A percentile compares a stretch with the other conserved stretches of the same genome.
These are phyloP conservation scores for Calonectria hawksworthii DNA, from an alignment of 2,329 filamentous ascomycete species.

Conservation along the genomic window DNA sequence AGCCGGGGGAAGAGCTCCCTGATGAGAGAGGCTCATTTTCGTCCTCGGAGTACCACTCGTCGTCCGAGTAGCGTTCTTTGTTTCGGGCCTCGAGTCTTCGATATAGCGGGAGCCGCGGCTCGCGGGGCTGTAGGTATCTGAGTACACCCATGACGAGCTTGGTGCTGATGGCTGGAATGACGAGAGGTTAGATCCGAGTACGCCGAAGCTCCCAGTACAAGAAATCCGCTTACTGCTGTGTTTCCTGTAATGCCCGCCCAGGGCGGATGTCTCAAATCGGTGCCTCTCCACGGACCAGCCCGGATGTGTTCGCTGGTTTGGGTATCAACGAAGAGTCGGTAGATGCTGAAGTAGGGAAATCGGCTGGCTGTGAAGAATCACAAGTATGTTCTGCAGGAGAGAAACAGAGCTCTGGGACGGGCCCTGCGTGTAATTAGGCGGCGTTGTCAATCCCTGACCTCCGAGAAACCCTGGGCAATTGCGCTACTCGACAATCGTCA, in stretches of 20 bases:
- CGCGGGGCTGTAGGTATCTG: constrained; percentile 62
- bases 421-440: constrained; percentile 1
- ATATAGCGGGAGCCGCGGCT: constrained; percentile 66
- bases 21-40: constrained; percentile 56
- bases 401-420: not conserved
- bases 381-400: constrained; percentile 2
- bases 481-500: constrained; percentile 27
- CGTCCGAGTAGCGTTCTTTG: constrained; percentile 66
- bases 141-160: constrained; percentile 62
- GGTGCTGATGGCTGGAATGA: constrained; percentile 22
- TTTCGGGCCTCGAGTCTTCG: constrained; percentile 57
- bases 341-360: not conserved
- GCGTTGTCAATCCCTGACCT: constrained; percentile 3
- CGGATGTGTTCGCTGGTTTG: not conserved
- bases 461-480: not conserved
- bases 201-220: constrained; percentile 10
- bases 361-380: not conserved
- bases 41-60: constrained; percentile 62
- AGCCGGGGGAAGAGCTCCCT: constrained; percentile 60
- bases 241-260: constrained; percentile 25
- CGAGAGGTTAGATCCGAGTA: constrained; percentile 25
- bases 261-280: constrained; percentile 24
- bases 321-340: not conserved
- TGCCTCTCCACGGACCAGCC: constrained; percentile 9
- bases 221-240: constrained; percentile 22